These are phyloP conservation scores for Venustampulla echinocandica DNA, from an alignment of 495 filamentous ascomycete genomes.

Conservation along the genomic window DNA sequence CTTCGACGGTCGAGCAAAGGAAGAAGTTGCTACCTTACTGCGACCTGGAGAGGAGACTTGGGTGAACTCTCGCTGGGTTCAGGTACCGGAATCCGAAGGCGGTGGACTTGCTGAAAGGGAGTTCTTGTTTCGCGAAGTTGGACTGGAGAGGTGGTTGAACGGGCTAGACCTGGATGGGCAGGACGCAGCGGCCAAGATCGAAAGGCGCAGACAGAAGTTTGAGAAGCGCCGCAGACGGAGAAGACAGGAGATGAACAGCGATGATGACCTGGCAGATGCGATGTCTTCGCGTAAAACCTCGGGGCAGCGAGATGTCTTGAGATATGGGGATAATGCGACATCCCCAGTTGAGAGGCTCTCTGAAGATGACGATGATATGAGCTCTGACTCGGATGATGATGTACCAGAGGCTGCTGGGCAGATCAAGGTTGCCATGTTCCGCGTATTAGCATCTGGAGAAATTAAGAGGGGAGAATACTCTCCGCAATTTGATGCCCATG, in stretches of 20 bases:
- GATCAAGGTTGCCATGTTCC: slow-evolving; percentile 95
- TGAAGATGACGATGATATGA: slow-evolving; percentile 54
- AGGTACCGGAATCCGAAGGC: slow-evolving; percentile 81
- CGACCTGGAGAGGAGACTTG: slow-evolving; percentile 94
- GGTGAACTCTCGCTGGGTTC: slow-evolving; percentile 98
- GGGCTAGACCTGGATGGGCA: slow-evolving; percentile 86
- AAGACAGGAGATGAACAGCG: slow-evolving; percentile 40
- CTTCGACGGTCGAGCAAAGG: slow-evolving; percentile 91
- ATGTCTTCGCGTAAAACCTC: slow-evolving; percentile 11
- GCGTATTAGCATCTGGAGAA: slow-evolving; percentile 90
- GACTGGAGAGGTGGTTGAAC: slow-evolving; percentile 90
- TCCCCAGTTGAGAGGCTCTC: slow-evolving; percentile 65
- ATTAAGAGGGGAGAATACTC: slow-evolving; percentile 97
- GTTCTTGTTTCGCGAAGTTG: slow-evolving; percentile 95
- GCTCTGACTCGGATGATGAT: slow-evolving; percentile 72
- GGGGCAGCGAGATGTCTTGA: slow-evolving; percentile 48
- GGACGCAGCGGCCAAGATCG: slow-evolving; percentile 75
- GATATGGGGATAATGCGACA: slow-evolving; percentile 66
- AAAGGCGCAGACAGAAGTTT: slow-evolving; percentile 75
- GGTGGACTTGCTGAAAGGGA: slow-evolving; percentile 93
- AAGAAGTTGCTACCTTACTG: slow-evolving; percentile 92
- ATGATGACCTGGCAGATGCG: slow-evolving; percentile 41
- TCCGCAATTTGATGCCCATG: slow-evolving; percentile 94
- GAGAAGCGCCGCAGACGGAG: slow-evolving; percentile 74
- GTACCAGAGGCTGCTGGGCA: slow-evolving; percentile 91